A percentile compares a stretch with the other conserved stretches of the same genome.
phyloP scores from a whole-genome alignment of 2,329 filamentous ascomycete genomes.

The Aspergillus sojae region DNA sequence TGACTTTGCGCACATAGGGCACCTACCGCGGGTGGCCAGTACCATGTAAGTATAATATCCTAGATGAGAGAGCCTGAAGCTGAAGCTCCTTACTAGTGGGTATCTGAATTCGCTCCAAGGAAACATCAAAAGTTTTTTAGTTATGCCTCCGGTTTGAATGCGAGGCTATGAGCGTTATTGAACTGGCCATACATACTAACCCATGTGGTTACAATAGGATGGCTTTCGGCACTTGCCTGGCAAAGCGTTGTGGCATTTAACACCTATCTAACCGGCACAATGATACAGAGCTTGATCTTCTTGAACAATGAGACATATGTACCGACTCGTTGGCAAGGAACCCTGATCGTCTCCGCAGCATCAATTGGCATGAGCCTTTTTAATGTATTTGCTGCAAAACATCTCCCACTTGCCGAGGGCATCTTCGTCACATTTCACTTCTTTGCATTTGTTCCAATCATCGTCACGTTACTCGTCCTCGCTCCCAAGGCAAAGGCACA shows the following conservation, averaged over 20 bases:
- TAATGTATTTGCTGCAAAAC: constrained; percentile 5
- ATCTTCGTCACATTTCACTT: constrained; percentile 7
- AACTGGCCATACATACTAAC: background rate
- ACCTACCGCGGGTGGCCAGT: constrained; percentile 6
- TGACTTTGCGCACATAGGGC: background rate
- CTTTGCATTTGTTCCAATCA: constrained; percentile 1
- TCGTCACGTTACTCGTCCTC: background rate
- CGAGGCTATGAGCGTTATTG: rapidly evolving
- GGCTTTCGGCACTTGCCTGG: constrained; percentile 4
- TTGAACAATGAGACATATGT: background rate
- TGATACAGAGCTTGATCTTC: background rate
- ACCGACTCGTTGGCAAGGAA: constrained; percentile 4
- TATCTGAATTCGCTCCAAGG: constrained; percentile 5
- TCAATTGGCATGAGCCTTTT: background rate
- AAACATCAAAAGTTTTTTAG: constrained; percentile 4
- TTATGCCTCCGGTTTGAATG: background rate
- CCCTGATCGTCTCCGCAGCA: background rate
- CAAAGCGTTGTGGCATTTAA: background rate
- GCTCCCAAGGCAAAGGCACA: background rate
- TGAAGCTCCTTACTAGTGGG: background rate
- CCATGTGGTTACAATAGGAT: background rate
- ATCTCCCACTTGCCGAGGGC: constrained; percentile 1
- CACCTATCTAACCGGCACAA: background rate
- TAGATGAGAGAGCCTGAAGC: background rate
- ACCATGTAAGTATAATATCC: background rate